Percentiles rank a stretch among this genome's conserved stretches.
These are phyloP conservation scores for Phlebiopsis gigantea DNA, from an alignment of 768 basidiomycete genomes.

Conservation along the genomic window DNA sequence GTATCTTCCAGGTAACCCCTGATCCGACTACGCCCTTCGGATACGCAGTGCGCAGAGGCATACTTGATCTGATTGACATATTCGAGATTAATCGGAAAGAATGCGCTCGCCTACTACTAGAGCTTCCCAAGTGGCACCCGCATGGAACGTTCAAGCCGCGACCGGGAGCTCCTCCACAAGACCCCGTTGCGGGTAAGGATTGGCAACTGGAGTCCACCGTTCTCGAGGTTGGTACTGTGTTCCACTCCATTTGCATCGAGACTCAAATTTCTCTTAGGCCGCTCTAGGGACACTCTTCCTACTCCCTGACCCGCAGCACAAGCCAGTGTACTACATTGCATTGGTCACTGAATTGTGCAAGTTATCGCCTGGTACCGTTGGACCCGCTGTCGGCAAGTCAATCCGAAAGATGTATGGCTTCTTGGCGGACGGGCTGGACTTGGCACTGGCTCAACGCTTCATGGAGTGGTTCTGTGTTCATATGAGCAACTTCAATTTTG, in stretches of 20 bases:
- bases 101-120: conserved; percentile 79
- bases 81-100: conserved; percentile 98
- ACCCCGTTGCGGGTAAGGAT: conserved; percentile 48
- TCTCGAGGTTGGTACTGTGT: conserved; percentile 59
- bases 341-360: conserved; percentile 94
- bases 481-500: conserved; percentile 96
- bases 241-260: no score
- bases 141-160: conserved; percentile 82
- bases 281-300: conserved; percentile 70
- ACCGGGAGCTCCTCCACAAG: conserved; percentile 54
- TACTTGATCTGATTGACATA: conserved; percentile 78
- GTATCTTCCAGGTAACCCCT: conserved; percentile 57
- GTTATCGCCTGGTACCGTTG: conserved; percentile 85
- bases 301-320: conserved; percentile 72
- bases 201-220: conserved; percentile 89
- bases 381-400: conserved; percentile 94
- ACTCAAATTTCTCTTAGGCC: conserved; percentile 38
- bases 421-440: conserved; percentile 83
- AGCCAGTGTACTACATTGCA: conserved; percentile 80
- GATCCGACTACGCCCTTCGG: conserved; percentile 69
- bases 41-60: conserved; percentile 68
- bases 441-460: conserved; percentile 75
- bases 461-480: conserved; percentile 96
- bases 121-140: conserved; percentile 80
- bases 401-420: conserved; percentile 79